Conservation (phyloP, 176 grass and related monocot species). For the bread wheat (Triticum aestivum) region DNA sequence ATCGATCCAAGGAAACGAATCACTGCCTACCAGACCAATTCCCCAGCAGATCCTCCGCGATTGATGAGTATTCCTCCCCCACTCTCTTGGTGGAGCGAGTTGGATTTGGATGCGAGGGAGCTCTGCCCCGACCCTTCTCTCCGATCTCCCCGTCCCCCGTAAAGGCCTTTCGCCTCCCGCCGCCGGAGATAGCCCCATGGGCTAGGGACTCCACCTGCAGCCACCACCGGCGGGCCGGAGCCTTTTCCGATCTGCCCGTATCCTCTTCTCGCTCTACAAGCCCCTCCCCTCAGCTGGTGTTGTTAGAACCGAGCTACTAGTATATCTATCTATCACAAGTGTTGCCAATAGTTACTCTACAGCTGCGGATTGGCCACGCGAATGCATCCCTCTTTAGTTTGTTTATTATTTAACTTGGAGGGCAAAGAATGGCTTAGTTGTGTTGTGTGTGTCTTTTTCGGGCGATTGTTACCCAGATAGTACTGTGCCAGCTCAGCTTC, state of each 20-base stretch:
- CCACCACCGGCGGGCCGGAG: slow-evolving; percentile 24
- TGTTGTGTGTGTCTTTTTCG: too few relatives aligned
- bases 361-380: neutral
- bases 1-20: neutral
- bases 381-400: slow-evolving; percentile 9
- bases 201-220: slow-evolving; percentile 29
- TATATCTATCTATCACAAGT: too few relatives aligned
- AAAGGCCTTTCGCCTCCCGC: slow-evolving; percentile 13
- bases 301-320: neutral
- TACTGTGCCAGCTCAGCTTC: neutral
- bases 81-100: slow-evolving; percentile 21
- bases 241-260: slow-evolving; percentile 7
- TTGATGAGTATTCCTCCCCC: slow-evolving; percentile 51
- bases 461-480: neutral
- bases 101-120: slow-evolving; percentile 51
- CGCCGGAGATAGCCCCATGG: slow-evolving; percentile 25
- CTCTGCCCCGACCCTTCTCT: slow-evolving; percentile 23
- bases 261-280: neutral
- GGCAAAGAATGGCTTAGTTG: too few relatives aligned
- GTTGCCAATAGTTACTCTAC: neutral
- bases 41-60: slow-evolving; percentile 15
- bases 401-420: too few relatives aligned
- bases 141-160: slow-evolving; percentile 17
- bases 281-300: neutral
- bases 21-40: neutral